Evolutionary conservation across 148 eudicot species (phyloP).

Genomic region (Euryodendron excelsum): DNA sequence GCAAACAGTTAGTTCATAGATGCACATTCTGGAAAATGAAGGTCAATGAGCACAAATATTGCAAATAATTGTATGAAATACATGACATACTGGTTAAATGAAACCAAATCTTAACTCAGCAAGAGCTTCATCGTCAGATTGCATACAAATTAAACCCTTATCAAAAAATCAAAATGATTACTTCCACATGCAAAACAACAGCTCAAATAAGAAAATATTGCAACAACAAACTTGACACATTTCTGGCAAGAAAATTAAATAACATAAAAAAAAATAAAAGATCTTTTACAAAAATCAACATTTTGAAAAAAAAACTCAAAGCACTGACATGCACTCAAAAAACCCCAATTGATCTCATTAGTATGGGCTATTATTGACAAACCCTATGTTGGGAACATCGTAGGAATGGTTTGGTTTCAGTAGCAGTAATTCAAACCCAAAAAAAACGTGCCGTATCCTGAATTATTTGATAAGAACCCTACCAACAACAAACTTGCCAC

Average conservation of each 20-base stretch:
- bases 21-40: background rate
- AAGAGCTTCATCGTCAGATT: background rate
- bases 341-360: background rate
- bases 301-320: background rate
- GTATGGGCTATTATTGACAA: background rate
- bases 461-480: no score
- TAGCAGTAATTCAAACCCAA: background rate
- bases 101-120: background rate
- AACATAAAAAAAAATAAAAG: background rate
- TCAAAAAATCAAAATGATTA: background rate
- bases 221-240: background rate
- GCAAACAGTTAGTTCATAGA: background rate
- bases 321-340: background rate
- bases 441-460: background rate
- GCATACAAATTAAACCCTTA: background rate
- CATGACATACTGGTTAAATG: background rate
- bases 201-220: no score
- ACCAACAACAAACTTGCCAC: background rate
- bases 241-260: background rate
- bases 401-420: no score
- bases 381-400: background rate
- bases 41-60: background rate
- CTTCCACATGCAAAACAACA: background rate
- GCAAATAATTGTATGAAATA: background rate
- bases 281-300: background rate